These are phyloP conservation scores for Zychaea mexicana DNA, from an alignment of 371 early-diverging fungal genomes.

Conservation along the genomic window DNA sequence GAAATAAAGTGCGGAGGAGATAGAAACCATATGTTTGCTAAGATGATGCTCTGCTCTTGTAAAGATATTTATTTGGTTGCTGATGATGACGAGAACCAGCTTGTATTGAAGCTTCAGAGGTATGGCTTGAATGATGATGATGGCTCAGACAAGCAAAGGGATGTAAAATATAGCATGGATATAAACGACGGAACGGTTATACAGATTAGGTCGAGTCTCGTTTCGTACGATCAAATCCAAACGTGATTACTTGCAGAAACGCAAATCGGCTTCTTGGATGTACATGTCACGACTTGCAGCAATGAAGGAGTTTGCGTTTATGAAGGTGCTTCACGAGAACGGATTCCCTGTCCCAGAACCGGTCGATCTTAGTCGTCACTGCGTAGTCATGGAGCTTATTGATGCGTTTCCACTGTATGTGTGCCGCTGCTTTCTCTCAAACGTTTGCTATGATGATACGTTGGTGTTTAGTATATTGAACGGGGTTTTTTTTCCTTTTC, in stretches of 20 bases:
- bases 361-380: constrained; percentile 94
- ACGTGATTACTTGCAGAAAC: constrained; percentile 93
- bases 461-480: no score
- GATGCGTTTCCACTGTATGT: constrained; percentile 91
- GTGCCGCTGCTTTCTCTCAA: background rate
- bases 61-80: constrained; percentile 94
- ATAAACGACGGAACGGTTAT: background rate
- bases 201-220: constrained; percentile 93
- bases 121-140: constrained; percentile 18
- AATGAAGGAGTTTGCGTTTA: constrained; percentile 96
- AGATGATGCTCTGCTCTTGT: background rate
- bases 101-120: constrained; percentile 92
- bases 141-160: background rate
- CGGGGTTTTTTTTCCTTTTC: background rate
- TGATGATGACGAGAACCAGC: constrained; percentile 84
- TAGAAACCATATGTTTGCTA: background rate
- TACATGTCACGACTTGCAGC: constrained; percentile 97
- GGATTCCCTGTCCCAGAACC: constrained; percentile 97
- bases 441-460: background rate
- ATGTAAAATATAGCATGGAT: no score
- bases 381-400: constrained; percentile 96
- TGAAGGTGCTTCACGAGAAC: constrained; percentile 90
- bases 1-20: constrained; percentile 21
- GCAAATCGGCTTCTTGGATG: constrained; percentile 96
- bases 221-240: constrained; percentile 98